A percentile compares a stretch with the other conserved stretches of the same genome.
These are phyloP conservation scores for Lithocarpus polystachyus DNA, from an alignment of 306 rosid species.

Conservation along the genomic window DNA sequence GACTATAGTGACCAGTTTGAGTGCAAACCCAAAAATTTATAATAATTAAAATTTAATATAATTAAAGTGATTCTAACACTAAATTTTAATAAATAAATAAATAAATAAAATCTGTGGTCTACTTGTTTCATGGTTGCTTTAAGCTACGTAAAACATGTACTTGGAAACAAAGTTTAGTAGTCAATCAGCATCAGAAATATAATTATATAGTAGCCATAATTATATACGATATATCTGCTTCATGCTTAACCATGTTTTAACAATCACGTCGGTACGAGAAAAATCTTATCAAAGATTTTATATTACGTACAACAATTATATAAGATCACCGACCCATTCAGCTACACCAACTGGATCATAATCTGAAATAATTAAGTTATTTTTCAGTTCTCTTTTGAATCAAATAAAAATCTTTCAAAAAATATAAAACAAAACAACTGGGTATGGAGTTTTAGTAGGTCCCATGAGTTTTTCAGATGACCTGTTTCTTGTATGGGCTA, in stretches of 20 bases:
- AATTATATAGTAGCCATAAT: not conserved
- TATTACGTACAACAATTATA: too few relatives aligned
- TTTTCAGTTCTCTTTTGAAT: not conserved
- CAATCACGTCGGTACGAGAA: not conserved
- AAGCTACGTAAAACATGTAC: not conserved
- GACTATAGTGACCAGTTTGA: constrained; percentile 4
- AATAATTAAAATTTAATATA: not conserved
- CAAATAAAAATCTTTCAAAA: not conserved
- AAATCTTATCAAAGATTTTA: not conserved
- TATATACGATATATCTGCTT: not conserved
- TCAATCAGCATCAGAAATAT: too few relatives aligned
- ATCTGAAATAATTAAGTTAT: not conserved
- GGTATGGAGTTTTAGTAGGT: constrained; percentile 26
- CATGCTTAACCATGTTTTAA: not conserved
- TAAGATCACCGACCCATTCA: not conserved
- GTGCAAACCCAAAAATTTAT: not conserved
- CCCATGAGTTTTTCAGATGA: constrained; percentile 15
- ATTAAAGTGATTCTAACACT: not conserved
- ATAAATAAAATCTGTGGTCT: not conserved
- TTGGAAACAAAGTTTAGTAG: not conserved
- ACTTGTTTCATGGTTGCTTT: not conserved
- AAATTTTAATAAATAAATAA: not conserved
- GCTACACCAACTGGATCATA: not conserved
- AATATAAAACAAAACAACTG: not conserved
- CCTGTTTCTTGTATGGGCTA: constrained; percentile 43